phyloP scores from a whole-genome alignment of 495 filamentous ascomycete species.

The Neurospora sp. region DNA sequence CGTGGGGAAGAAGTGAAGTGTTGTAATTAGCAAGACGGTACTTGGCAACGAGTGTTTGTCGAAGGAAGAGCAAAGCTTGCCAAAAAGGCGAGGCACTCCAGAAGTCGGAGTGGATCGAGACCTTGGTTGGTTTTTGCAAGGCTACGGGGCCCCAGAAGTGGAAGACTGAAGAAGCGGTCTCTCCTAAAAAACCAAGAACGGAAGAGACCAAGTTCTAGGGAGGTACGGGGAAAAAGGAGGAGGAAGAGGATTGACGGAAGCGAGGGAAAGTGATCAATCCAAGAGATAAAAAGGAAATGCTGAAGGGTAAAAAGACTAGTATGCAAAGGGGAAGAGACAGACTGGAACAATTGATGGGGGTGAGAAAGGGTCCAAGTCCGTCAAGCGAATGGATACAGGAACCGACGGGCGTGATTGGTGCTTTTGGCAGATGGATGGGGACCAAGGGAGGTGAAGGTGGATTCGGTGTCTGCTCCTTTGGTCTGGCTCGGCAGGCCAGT shows the following conservation, averaged over 20 bases:
- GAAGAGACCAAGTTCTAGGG: not conserved
- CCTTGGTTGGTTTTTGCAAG: not conserved
- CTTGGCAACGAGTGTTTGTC: constrained; percentile 1
- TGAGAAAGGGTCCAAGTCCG: not conserved
- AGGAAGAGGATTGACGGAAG: constrained; percentile 13
- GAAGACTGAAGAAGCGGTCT: not conserved
- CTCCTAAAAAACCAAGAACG: constrained; percentile 1
- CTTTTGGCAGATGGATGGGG: not conserved
- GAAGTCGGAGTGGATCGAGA: not conserved
- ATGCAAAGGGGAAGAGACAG: constrained; percentile 1
- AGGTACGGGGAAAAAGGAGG: constrained; percentile 10
- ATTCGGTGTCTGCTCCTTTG: not conserved
- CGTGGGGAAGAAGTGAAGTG: not conserved
- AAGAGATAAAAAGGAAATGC: constrained; percentile 1
- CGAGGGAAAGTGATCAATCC: constrained; percentile 6
- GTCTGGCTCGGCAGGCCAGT: not conserved
- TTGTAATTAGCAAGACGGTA: constrained; percentile 1
- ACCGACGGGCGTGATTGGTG: not conserved
- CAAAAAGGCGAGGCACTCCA: not conserved
- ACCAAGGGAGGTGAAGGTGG: not conserved
- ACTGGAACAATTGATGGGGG: not conserved
- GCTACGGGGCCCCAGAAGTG: not conserved
- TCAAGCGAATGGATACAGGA: not conserved
- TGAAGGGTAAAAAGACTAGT: constrained; percentile 3
- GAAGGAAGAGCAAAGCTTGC: constrained; percentile 3